phyloP scores from a whole-genome alignment of 1,284 basidiomycete species.

The Puccinia hordei region DNA sequence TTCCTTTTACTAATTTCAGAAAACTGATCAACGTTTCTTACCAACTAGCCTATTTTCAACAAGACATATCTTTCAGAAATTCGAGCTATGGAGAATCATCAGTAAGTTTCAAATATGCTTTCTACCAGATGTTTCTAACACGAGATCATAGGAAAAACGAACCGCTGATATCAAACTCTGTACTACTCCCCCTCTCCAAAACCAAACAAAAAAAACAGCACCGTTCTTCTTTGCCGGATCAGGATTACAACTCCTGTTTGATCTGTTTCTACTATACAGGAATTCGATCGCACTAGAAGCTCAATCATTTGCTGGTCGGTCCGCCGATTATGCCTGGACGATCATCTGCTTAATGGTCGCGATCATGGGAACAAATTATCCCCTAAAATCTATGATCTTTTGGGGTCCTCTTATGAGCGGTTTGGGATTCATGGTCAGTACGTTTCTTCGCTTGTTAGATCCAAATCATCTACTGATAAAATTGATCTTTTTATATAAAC shows the following conservation, averaged over 20 bases:
- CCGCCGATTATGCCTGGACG: conserved; percentile 51
- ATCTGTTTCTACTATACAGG: conserved; percentile 49
- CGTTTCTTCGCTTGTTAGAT: neutral
- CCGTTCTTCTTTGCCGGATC: conserved; percentile 51
- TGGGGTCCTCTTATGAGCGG: conserved; percentile 51
- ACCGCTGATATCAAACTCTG: neutral
- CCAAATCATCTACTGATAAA: neutral
- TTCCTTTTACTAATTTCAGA: neutral
- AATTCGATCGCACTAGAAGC: conserved; percentile 51
- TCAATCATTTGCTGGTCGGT: conserved; percentile 34
- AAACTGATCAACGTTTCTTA: neutral
- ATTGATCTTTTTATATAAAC: neutral
- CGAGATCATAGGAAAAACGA: neutral
- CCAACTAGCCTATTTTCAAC: conserved; percentile 34
- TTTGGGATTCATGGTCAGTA: conserved; percentile 42
- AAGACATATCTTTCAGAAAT: conserved; percentile 39
- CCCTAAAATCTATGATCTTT: conserved; percentile 47
- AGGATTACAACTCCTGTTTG: conserved; percentile 49
- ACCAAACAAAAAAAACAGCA: conserved; percentile 23
- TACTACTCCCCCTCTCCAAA: too few relatives aligned
- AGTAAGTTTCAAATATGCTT: conserved; percentile 14
- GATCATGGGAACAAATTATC: conserved; percentile 48
- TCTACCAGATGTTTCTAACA: neutral
- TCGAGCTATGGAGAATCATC: conserved; percentile 47
- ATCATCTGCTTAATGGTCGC: conserved; percentile 43